Evolutionary conservation across 2,329 filamentous ascomycete genomes (phyloP).

Genomic region (Epichloe elymi): DNA sequence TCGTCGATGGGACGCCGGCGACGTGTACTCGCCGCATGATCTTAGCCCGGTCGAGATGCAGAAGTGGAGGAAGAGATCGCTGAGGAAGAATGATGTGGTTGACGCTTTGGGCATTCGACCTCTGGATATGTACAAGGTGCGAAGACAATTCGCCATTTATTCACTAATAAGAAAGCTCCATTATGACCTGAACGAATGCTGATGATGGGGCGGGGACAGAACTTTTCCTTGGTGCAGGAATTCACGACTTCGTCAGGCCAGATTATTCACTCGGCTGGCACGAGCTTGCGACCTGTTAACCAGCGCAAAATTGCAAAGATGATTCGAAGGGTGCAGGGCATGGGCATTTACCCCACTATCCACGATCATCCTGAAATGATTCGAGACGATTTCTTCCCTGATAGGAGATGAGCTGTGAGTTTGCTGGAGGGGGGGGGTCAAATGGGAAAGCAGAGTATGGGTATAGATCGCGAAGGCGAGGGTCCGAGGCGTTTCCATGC

Average conservation of each 20-base stretch:
- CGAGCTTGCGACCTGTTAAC: slow-evolving; percentile 75
- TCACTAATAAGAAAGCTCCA: background rate
- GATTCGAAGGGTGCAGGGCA: slow-evolving; percentile 72
- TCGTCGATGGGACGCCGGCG: slow-evolving; percentile 62
- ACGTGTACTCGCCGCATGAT: slow-evolving; percentile 86
- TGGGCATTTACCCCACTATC: slow-evolving; percentile 85
- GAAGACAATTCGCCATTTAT: background rate
- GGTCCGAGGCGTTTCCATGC: background rate
- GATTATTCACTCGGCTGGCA: slow-evolving; percentile 64
- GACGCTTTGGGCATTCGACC: slow-evolving; percentile 72
- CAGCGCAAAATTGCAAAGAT: slow-evolving; percentile 91
- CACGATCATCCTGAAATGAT: slow-evolving; percentile 80
- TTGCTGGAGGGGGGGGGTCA: background rate
- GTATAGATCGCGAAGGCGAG: background rate
- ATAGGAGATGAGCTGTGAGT: slow-evolving; percentile 3
- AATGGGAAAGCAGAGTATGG: background rate
- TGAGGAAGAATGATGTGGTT: slow-evolving; percentile 56
- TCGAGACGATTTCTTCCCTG: slow-evolving; percentile 24
- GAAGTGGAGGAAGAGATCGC: slow-evolving; percentile 58
- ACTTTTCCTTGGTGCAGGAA: slow-evolving; percentile 83
- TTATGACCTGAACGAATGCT: background rate
- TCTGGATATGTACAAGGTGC: slow-evolving; percentile 73
- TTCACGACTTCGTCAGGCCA: slow-evolving; percentile 76
- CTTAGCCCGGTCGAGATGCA: slow-evolving; percentile 62
- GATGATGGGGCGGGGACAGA: slow-evolving; percentile 37